Evolutionary conservation across 2,329 filamentous ascomycete species (phyloP), one percentile per base, ranked within the genome.

Genomic region (Cercospora janseana): DNA sequence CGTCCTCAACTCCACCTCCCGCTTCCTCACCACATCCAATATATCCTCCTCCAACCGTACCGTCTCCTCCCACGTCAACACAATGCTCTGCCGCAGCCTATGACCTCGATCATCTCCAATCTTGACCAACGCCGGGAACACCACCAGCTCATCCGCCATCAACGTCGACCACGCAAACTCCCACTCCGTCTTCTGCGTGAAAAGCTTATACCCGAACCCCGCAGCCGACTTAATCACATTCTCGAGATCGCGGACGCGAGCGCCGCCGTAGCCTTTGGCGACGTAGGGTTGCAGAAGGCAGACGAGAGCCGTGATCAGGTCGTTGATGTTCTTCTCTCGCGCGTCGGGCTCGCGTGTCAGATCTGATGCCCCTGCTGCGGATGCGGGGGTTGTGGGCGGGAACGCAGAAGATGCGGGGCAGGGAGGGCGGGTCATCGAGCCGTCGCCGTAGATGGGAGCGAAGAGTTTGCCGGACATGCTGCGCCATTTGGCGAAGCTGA

Each of bases 41-140:
- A 49, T 35, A 6, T 28, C 12, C 3, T 49, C 34, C 16, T 35
- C 44, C 28, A 52, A 13, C 38, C 40, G 51, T 18, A 52, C 40
- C 18, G 37, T 48, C 34, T 53, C 52, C 18, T 41, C 44, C 47
- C 46, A 43, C 9, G 35, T 46, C 42, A 57, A 31, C 3, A 55
- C 51, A 34, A 50, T 40, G 4, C 34, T 31, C 43, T 53, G 54
- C 23, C 45, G 28, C 47, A 55, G 41, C 41, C 47, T 52, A 21
- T 54, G 48, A 6, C 49, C 52, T 9, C 45, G 32, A 26, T 51
- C 55, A 49, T 55, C 47, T 13, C 46, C 55, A 4, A 57, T 43
- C 28, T 58, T 58, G n/a, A 60, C 44, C 7, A 58, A 29, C 3
- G 42, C 51, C 4, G 57, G 57, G 31, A 45, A 60, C 8, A 58